Percentiles rank a stretch among this genome's conserved stretches.
Conservation (phyloP, 2,329 filamentous ascomycete genomes). For the Tolypocladium endophyticum region DNA sequence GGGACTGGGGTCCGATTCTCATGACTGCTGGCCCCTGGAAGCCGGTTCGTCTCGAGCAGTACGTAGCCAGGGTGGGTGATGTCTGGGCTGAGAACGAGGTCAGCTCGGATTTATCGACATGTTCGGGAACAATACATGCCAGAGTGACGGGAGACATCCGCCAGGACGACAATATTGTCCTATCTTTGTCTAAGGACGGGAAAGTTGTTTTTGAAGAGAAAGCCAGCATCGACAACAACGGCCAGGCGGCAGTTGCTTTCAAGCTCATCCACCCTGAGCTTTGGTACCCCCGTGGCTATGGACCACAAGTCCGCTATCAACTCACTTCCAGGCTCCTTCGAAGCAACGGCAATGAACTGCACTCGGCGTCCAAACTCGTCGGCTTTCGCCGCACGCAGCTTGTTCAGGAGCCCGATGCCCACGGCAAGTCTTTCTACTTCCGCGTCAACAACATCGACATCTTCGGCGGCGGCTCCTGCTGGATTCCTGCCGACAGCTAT, state of each 20-base stretch:
- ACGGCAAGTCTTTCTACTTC: conserved; percentile 66
- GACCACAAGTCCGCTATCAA: neutral
- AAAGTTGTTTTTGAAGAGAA: conserved; percentile 7
- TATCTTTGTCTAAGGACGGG: conserved; percentile 14
- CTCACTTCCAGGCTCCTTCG: neutral
- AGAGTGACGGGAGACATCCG: conserved; percentile 23
- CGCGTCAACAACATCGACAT: conserved; percentile 61
- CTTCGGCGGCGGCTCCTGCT: conserved; percentile 67
- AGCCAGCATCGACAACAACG: neutral
- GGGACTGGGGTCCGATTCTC: conserved; percentile 59
- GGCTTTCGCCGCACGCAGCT: conserved; percentile 53
- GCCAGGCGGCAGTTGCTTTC: conserved; percentile 19
- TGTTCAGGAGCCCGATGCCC: conserved; percentile 42
- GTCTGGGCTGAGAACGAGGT: conserved; percentile 34
- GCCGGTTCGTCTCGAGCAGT: conserved; percentile 55
- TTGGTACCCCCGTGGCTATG: conserved; percentile 10
- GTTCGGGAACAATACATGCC: conserved; percentile 19
- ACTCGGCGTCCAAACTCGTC: conserved; percentile 35
- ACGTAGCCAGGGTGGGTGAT: conserved; percentile 46
- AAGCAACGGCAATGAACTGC: neutral
- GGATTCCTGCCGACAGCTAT: conserved; percentile 71
- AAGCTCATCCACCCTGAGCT: conserved; percentile 18
- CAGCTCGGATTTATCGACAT: conserved; percentile 17
- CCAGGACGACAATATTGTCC: conserved; percentile 9
- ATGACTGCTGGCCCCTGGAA: conserved; percentile 58